Evolutionary conservation across 495 filamentous ascomycete genomes (phyloP), one percentile per base, ranked within the genome.

Genomic region (Haplographium delicatum): DNA sequence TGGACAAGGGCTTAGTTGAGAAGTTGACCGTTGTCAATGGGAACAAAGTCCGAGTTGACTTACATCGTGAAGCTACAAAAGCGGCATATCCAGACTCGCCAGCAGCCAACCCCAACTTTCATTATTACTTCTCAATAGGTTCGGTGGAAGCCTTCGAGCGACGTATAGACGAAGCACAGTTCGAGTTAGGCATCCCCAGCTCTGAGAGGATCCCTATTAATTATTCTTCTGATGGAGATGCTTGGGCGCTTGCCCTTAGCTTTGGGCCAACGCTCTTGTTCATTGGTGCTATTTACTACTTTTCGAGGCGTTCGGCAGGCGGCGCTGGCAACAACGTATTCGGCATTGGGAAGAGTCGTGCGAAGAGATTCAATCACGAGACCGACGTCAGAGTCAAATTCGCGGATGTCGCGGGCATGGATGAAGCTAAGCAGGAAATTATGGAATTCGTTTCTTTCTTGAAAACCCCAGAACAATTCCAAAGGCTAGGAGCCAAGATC

Each of bases 361-460:
- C 93, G 28, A 97, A 95, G 72, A 84, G 84, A 49, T 98, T 97
- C 72, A 97, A 96, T 65, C 91, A 96, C 50, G 94, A 97, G 71
- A 85, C 88, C 3, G 87, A 94, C 54, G 78, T 98, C 72, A 95
- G 91, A 69, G 88, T 89, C 66, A 96, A 95, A 67, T 98, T 98
- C 66, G 76, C 89, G 45, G 93, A 98, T 66, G 93, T 98, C 34
- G 93, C 93, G 19, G 93, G 93, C 60, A 93, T 96, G 90, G 93
- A 98, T 65, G 93, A 98, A 70, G 93, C 93, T 25, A 98, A 98
- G 78, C 70, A 80, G 30, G 93, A 98, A 68, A 98, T 98, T 58
- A 97, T 97, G 91, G 93, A 98, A 67, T 98, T 98, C 48, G 93
- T 98, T 56, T 88, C 84, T 62, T 98, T 98, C 77, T 72, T 98